Evolutionary conservation across 805 yeast genomes (phyloP), one percentile per base, ranked within the genome.

Genomic region (Saccharomycopsis lassenensis): DNA sequence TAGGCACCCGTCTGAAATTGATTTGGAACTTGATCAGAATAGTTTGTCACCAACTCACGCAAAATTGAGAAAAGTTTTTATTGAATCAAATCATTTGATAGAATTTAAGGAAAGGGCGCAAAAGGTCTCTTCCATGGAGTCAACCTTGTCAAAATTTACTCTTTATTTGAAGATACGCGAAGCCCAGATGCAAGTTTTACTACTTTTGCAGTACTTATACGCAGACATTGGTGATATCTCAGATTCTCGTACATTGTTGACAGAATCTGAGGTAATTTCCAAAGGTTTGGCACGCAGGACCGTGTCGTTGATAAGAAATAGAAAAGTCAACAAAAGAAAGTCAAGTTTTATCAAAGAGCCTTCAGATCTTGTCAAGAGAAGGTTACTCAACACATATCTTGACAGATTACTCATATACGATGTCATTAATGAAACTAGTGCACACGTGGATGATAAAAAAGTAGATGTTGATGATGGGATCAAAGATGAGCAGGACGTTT

Each of bases 361-460:
- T 4, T 23, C 24, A 23, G 24, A 22, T 15, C 14, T 33, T 6
- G 37, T 25, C 24, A 38, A 35, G 20, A 38, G 35, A 24, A 30
- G 15, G 8, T 24, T 38, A 15, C 22, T 41, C 18, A 38, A 30
- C 25, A 30, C 39, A 3, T 30, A 39, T 30, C 24, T 42, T 6
- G 46, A 42, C 21, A 24, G 46, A 28, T 29, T 39, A 5, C 22
- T 39, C 10, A 42, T 42, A 16, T 42, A 43, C 43, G 46, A 42
- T 31, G 34, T 40, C n/a, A 26, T 40, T 11, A 8, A 36, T 10
- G 42, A 39, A 16, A 33, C 40, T 6, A 31, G 28, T 18, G 12
- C 25, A 11, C n/a, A n/a, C n/a, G n/a, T n/a, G n/a, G 23, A 26
- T 12, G 7, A 10, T 19, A 12, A 11, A 19, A 17, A 10, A 6